Conservation (phyloP, 1,284 basidiomycete genomes). For the Pterula multifida region DNA sequence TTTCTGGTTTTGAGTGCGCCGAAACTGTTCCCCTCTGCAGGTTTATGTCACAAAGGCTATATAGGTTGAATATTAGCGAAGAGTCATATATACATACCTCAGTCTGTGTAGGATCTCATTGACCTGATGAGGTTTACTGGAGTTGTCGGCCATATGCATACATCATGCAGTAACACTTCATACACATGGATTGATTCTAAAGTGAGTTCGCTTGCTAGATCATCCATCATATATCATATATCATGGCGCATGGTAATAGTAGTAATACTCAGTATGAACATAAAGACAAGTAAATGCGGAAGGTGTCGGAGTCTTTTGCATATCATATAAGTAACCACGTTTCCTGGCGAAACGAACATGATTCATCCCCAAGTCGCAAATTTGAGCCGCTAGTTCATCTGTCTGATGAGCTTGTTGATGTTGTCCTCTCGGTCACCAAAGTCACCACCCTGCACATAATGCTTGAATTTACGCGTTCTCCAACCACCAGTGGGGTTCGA, state of each 20-base stretch:
- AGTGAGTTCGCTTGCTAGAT: no score
- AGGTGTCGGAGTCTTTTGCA: background rate
- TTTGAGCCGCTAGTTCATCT: slow-evolving; percentile 71
- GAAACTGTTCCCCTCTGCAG: slow-evolving; percentile 53
- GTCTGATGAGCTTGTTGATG: slow-evolving; percentile 95
- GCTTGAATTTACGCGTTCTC: slow-evolving; percentile 94
- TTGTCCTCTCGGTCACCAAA: slow-evolving; percentile 91
- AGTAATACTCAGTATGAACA: background rate
- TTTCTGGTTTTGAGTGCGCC: slow-evolving; percentile 43
- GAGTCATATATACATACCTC: background rate
- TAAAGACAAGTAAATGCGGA: background rate
- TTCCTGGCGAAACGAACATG: background rate
- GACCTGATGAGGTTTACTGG: background rate
- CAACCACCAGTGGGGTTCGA: slow-evolving; percentile 98
- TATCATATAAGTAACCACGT: slow-evolving; percentile 1
- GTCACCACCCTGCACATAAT: slow-evolving; percentile 91
- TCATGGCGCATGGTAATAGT: background rate
- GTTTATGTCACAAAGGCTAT: slow-evolving; percentile 1
- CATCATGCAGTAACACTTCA: background rate
- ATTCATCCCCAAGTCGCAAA: background rate
- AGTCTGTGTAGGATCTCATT: background rate
- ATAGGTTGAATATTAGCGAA: no score
- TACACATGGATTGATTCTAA: no score
- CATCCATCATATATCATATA: no score
- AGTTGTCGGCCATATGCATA: background rate